Evolutionary conservation across 2,329 filamentous ascomycete species (phyloP).

Genomic region (Phaeosphaeriaceae sp.): DNA sequence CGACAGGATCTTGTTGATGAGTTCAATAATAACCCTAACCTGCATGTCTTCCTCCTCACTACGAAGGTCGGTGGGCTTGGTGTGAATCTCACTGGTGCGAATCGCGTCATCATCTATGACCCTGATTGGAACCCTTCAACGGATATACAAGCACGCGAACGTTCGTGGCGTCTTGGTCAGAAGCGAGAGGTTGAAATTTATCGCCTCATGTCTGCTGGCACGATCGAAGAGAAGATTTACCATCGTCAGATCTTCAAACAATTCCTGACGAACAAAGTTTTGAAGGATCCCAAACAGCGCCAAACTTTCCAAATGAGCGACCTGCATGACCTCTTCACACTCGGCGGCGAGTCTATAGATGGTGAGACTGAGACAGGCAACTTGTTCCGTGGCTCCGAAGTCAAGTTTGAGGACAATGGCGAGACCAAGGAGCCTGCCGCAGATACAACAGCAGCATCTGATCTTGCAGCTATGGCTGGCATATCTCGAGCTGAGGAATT

Average conservation of each 20-base stretch:
- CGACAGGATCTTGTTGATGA: conserved; percentile 90
- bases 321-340: conserved; percentile 87
- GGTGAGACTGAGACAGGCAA: conserved; percentile 82
- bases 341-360: conserved; percentile 68
- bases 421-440: conserved; percentile 23
- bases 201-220: conserved; percentile 95
- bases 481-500: conserved; percentile 55
- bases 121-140: conserved; percentile 99
- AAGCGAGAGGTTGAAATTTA: conserved; percentile 96
- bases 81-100: conserved; percentile 91
- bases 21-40: conserved; percentile 81
- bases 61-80: conserved; percentile 95
- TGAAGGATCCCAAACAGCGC: conserved; percentile 92
- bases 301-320: conserved; percentile 90
- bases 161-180: conserved; percentile 94
- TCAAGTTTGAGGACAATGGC: conserved; percentile 60
- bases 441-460: conserved; percentile 32
- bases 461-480: conserved; percentile 49
- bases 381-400: conserved; percentile 87
- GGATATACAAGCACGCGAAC: conserved; percentile 91
- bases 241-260: conserved; percentile 99
- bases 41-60: conserved; percentile 91
- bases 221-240: conserved; percentile 99
- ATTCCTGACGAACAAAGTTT: conserved; percentile 93
- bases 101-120: conserved; percentile 97